Evolutionary conservation across 2,329 filamentous ascomycete genomes (phyloP).

Genomic region (Didymella arachidicola): DNA sequence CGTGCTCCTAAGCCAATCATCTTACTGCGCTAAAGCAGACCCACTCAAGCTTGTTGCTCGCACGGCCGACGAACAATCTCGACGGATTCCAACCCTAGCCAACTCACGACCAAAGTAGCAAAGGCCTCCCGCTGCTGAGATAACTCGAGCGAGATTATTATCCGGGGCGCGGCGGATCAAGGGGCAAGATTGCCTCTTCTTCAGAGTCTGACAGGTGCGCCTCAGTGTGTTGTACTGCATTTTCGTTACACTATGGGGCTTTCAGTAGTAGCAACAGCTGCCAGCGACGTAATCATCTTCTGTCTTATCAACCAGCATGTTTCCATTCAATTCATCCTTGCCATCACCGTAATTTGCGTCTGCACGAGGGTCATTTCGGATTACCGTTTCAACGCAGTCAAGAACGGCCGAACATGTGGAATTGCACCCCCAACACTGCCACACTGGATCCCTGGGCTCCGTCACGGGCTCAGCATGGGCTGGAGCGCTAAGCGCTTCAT

Average conservation of each 20-base stretch:
- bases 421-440: constrained; percentile 28
- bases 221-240: no score
- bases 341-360: constrained; percentile 16
- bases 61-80: constrained; percentile 2
- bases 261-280: background rate
- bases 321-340: constrained; percentile 13
- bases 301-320: background rate
- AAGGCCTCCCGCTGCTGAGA: constrained; percentile 14
- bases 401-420: constrained; percentile 13
- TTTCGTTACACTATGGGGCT: background rate
- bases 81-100: constrained; percentile 11
- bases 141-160: constrained; percentile 1
- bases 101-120: constrained; percentile 1
- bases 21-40: background rate
- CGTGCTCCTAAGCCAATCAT: constrained; percentile 11
- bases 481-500: constrained; percentile 22
- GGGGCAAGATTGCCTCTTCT: background rate
- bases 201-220: no score
- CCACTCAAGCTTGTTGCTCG: constrained; percentile 17
- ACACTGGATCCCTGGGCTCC: constrained; percentile 30
- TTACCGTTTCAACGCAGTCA: constrained; percentile 21
- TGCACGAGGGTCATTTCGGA: constrained; percentile 26
- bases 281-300: background rate
- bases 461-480: constrained; percentile 27
- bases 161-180: background rate